Evolutionary conservation across 176 grass and related monocot species (phyloP), one percentile per base, ranked within the genome.

Genomic region (Aegilops speltoides): DNA sequence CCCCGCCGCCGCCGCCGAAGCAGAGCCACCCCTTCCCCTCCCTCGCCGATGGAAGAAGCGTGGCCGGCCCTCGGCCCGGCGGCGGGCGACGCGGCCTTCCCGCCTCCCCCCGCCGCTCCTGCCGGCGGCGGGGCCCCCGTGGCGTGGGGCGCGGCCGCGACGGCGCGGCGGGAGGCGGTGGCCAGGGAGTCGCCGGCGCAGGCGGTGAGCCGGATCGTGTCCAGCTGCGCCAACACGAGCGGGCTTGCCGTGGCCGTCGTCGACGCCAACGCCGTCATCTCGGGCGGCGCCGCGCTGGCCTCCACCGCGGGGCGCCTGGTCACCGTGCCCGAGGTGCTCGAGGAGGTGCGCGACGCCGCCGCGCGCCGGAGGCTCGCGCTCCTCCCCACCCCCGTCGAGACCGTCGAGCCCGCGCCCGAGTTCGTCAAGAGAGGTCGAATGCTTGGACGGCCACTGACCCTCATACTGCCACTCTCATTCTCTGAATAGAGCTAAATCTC

Each of bases 181-280:
- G 23, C 46, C 32, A 77, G 33, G 70, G 89, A 87, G 66, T 80
- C 80, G 14, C 22, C 83, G 15, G 84, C 75, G 79, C 46, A 86
- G 76, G 63, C 82, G 17, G 78, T 91, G 84, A 93, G 66, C 87
- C 86, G 87, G 7, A 85, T 95, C 62, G 89, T 95, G 78, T 82
- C 81, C 12, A 89, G 78, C 87, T 89, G 84, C 43, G 85, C 71
- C 59, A 73, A 52, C 72, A 80, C 86, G n/a, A 77, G 82, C 45
- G 92, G 92, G 9, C 85, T 99, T 11, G 71, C 89, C 4, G 89
- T 96, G 50, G 92, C 94, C 20, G 90, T 99, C 83, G 92, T 99
- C 75, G 97, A 99, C 45, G 97, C 97, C 33, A 99, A 99, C 46
- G 94, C 97, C 20, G 88, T 89, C n/a, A 99, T 99, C 20, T 77